Base-by-base conservation (phyloP, 2,329 filamentous ascomycete species). In the Gliomastix tumulicola region DNA sequence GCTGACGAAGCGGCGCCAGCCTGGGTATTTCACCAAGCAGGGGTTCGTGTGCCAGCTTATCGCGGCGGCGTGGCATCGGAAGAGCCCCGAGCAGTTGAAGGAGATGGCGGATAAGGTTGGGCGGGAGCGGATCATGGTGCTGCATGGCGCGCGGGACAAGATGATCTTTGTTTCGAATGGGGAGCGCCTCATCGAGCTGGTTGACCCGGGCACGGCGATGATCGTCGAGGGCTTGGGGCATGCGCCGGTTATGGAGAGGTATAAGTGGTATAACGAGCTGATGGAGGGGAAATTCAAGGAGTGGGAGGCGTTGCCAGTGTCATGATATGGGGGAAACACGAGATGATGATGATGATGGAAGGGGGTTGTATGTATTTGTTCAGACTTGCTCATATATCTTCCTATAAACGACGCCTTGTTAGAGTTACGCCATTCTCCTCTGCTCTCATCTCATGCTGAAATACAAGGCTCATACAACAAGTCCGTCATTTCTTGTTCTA, bases 31-130 rank as follows among this genome's bases (percentile, higher is more conserved):
- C 55, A 76, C 74, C 4, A 69, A 67, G 32, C 67, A 66, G 21
- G 85, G 84, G 2, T 88, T 92, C 56, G 53, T 92, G 21, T 66
- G 85, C 47, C 88, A 95, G 63, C 73, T 86, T 4, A 66, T 87
- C 35, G 88, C 88, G 1, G 85, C 82, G 0, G 84, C 79, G 1
- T 86, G 85, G 74, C 88, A 95, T 57, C 65, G 76, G 57, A 94
- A 94, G 67, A 77, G 70, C 11, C 56, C 73, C 0, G 70, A 63
- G 41, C 82, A 94, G 59, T 59, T 94, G 32, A 48, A 43, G 5
- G 63, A 71, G 42, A 66, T 94, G 43, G 83, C 72, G 0, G 78
- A 88, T 46, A 61, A 57, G 20, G 72, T 95, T 2, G 86, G 86
- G 0, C 69, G 84, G 36, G 74, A 82, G 44, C 66, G 87, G 21